A percentile compares a stretch with the other conserved stretches of the same genome.
Evolutionary conservation across 2,329 filamentous ascomycete species (phyloP).

Genomic region (Diaporthe nobilis): DNA sequence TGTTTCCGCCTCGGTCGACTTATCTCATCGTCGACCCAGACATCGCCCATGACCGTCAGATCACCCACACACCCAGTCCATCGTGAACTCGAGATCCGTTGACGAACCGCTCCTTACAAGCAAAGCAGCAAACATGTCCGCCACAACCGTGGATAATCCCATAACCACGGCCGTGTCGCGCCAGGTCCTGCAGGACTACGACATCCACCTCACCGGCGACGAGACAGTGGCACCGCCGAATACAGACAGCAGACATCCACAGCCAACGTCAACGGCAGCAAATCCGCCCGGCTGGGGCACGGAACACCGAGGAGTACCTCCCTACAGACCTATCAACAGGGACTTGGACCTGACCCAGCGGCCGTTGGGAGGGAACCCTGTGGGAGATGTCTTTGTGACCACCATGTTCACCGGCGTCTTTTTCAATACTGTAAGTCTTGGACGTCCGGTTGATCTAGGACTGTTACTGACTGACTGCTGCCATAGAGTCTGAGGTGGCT

Average conservation of each 20-base stretch:
- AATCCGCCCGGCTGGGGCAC: slow-evolving; percentile 48
- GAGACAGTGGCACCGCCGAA: slow-evolving; percentile 41
- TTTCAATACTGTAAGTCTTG: slow-evolving; percentile 47
- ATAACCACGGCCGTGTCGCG: slow-evolving; percentile 43
- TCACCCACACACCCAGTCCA: neutral
- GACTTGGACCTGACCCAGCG: slow-evolving; percentile 44
- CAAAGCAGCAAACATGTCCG: slow-evolving; percentile 44
- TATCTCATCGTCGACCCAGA: neutral
- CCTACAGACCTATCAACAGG: slow-evolving; percentile 48
- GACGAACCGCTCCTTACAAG: neutral
- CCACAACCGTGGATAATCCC: slow-evolving; percentile 46
- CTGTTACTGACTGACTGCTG: neutral
- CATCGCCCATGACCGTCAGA: neutral
- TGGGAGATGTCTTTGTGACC: slow-evolving; percentile 46
- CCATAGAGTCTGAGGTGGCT: slow-evolving; percentile 44
- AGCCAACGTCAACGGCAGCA: slow-evolving; percentile 38
- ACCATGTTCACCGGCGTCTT: slow-evolving; percentile 50
- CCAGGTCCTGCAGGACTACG: slow-evolving; percentile 49
- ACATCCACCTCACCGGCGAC: slow-evolving; percentile 46
- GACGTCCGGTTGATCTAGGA: neutral
- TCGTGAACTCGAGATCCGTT: neutral
- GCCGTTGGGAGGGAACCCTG: slow-evolving; percentile 46
- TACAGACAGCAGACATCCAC: slow-evolving; percentile 43
- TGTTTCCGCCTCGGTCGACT: neutral
- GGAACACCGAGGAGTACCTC: slow-evolving; percentile 48